Conservation (phyloP, 192 early-diverging fungal species). For the Podila epigama region DNA sequence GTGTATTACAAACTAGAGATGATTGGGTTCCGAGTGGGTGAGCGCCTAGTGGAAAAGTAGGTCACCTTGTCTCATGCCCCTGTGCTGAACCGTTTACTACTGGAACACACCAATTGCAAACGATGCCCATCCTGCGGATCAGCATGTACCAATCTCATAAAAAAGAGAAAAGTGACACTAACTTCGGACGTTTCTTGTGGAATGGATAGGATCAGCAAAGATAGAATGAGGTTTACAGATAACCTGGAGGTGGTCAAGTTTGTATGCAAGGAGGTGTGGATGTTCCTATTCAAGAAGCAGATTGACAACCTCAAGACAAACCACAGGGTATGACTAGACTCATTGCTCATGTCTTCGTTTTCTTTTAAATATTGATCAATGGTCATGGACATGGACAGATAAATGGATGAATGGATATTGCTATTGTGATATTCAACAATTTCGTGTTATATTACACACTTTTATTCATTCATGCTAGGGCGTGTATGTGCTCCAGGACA, state of each 20-base stretch:
- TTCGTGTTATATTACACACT: no score
- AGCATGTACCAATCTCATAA: no score
- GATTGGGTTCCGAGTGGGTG: slow-evolving; percentile 90
- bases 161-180: no score
- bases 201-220: slow-evolving; percentile 75
- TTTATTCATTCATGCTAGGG: no score
- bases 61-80: not conserved
- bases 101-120: not conserved
- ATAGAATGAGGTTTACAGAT: slow-evolving; percentile 89
- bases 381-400: no score
- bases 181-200: not conserved
- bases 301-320: slow-evolving; percentile 99
- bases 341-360: no score
- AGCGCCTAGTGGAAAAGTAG: slow-evolving; percentile 86
- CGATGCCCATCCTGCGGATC: not conserved
- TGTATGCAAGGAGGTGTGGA: slow-evolving; percentile 99
- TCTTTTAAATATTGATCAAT: slow-evolving; percentile 2
- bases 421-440: no score
- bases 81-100: not conserved
- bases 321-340: slow-evolving; percentile 87
- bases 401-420: no score
- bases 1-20: slow-evolving; percentile 92
- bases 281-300: slow-evolving; percentile 93
- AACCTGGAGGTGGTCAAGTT: slow-evolving; percentile 98
- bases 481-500: slow-evolving; percentile 98